These are phyloP conservation scores for Curvularia eragrostidis DNA, from an alignment of 2,329 filamentous ascomycete species.

Conservation along the genomic window DNA sequence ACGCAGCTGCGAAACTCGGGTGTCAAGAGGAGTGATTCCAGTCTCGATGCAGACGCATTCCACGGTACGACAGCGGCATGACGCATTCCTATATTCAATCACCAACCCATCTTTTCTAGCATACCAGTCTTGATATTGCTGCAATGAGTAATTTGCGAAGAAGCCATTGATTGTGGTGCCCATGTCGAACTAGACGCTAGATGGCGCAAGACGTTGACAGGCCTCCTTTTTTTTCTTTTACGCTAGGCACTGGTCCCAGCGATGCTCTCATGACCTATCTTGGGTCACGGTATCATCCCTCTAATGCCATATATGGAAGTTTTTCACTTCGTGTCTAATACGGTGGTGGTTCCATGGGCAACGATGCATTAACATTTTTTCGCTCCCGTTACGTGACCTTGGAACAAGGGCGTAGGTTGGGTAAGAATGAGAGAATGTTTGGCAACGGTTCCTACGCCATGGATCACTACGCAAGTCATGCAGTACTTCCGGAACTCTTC, in stretches of 20 bases:
- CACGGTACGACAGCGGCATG: conserved; percentile 18
- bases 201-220: conserved; percentile 11
- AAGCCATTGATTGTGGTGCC: conserved; percentile 9
- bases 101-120: conserved; percentile 8
- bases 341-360: conserved; percentile 1
- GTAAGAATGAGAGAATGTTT: background rate
- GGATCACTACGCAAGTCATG: conserved; percentile 6
- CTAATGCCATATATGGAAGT: background rate
- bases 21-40: conserved; percentile 8
- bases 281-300: conserved; percentile 10
- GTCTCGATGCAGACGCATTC: conserved; percentile 10
- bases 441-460: conserved; percentile 2
- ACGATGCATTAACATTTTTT: background rate
- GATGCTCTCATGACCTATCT: conserved; percentile 8
- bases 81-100: conserved; percentile 9
- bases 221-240: conserved; percentile 6
- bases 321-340: background rate
- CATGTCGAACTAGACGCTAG: conserved; percentile 9
- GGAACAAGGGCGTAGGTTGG: background rate
- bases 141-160: conserved; percentile 5
- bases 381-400: conserved; percentile 1
- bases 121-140: conserved; percentile 7
- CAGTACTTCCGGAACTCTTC: background rate
- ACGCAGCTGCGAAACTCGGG: conserved; percentile 12
- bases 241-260: conserved; percentile 10